These are phyloP conservation scores for Paraphaeosphaeria minitans DNA, from an alignment of 2,329 filamentous ascomycete species.

Conservation along the genomic window DNA sequence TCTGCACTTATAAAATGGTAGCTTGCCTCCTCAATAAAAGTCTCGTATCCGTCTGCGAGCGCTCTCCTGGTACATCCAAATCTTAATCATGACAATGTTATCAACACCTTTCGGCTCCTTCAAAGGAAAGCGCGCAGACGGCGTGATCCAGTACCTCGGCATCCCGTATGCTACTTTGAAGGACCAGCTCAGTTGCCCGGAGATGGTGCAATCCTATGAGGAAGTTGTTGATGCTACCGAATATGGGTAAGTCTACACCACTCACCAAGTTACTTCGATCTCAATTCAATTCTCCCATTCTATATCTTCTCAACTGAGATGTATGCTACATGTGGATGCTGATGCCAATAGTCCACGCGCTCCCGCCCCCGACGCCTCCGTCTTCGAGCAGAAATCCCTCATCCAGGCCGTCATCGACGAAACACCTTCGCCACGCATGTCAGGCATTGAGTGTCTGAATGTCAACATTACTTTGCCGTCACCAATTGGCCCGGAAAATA, in stretches of 20 bases:
- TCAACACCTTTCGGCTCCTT: conserved; percentile 20
- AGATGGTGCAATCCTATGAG: conserved; percentile 26
- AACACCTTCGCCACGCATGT: conserved; percentile 37
- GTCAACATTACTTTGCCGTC: conserved; percentile 54
- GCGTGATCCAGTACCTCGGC: conserved; percentile 36
- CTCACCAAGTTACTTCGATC: background rate
- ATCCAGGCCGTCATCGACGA: conserved; percentile 27
- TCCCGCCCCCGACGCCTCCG: conserved; percentile 23
- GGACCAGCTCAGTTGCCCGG: conserved; percentile 38
- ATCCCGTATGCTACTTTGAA: conserved; percentile 42
- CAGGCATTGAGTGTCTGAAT: conserved; percentile 56
- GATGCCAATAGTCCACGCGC: conserved; percentile 20
- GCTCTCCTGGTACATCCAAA: too few species aligned
- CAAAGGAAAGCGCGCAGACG: conserved; percentile 16
- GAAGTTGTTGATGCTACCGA: conserved; percentile 32
- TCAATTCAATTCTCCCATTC: background rate
- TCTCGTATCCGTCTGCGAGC: too few species aligned
- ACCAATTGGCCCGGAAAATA: conserved; percentile 15
- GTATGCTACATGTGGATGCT: background rate
- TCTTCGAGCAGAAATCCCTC: conserved; percentile 24
- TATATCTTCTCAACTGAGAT: background rate
- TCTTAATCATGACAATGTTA: background rate
- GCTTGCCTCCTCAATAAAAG: background rate
- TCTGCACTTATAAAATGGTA: background rate
- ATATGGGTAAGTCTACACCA: conserved; percentile 31